Conservation (phyloP, 169 alveolate genomes). For the Cystoisospora suis region DNA sequence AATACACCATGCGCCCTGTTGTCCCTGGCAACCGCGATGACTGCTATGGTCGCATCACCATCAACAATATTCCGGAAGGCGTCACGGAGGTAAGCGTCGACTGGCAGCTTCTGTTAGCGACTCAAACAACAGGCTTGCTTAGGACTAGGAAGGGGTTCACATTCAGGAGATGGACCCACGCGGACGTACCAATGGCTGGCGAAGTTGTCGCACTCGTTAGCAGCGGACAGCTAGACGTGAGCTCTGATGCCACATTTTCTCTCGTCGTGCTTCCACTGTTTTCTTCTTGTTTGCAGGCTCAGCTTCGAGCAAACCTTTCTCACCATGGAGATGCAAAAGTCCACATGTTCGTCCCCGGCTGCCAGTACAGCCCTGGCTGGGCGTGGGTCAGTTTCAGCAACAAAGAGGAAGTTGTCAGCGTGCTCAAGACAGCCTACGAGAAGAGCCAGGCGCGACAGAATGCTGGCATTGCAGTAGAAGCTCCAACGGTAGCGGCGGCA, state of each 20-base stretch:
- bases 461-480: not conserved
- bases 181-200: not conserved
- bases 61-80: constrained; percentile 62
- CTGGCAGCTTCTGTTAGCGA: too few species aligned
- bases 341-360: constrained; percentile 63
- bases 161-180: not conserved
- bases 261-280: not conserved
- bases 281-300: constrained; percentile 26
- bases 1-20: constrained; percentile 65
- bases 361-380: constrained; percentile 64
- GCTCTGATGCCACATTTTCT: not conserved
- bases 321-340: constrained; percentile 56
- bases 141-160: too few species aligned
- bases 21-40: constrained; percentile 51
- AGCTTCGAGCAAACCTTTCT: constrained; percentile 38
- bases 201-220: not conserved
- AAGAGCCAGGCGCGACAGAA: constrained; percentile 25
- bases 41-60: constrained; percentile 44
- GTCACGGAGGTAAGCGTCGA: constrained; percentile 60
- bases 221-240: not conserved
- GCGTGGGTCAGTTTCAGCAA: constrained; percentile 59
- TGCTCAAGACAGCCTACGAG: constrained; percentile 35
- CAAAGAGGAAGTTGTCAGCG: constrained; percentile 4
- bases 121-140: too few species aligned
- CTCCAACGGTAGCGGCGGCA: not conserved